phyloP scores from a whole-genome alignment of 257 asterid genomes.

The Plectranthus barbatus region DNA sequence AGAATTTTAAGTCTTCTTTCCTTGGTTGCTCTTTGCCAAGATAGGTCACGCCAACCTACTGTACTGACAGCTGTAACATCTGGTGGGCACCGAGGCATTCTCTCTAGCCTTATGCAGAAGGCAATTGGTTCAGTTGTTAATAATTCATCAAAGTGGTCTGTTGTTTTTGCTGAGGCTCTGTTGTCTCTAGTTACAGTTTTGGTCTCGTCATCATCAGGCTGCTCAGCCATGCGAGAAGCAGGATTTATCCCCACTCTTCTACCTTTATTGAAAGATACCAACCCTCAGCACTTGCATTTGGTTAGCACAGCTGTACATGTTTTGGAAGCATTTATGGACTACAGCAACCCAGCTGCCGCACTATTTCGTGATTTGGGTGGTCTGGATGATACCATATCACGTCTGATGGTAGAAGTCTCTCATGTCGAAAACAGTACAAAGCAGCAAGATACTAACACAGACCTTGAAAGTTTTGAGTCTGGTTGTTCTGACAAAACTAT shows the following conservation, averaged over 20 bases:
- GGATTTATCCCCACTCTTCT: slow-evolving; percentile 97
- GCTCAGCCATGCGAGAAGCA: slow-evolving; percentile 99
- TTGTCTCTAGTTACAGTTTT: slow-evolving; percentile 85
- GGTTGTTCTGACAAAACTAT: slow-evolving; percentile 41
- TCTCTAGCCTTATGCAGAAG: slow-evolving; percentile 97
- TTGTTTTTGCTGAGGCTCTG: slow-evolving; percentile 84
- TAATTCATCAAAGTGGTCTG: slow-evolving; percentile 82
- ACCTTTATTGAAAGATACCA: slow-evolving; percentile 79
- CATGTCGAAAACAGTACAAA: slow-evolving; percentile 64
- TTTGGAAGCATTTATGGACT: slow-evolving; percentile 98
- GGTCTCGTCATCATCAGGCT: slow-evolving; percentile 97
- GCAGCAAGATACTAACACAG: slow-evolving; percentile 40
- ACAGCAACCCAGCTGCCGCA: slow-evolving; percentile 97
- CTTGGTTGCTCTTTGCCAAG: slow-evolving; percentile 93
- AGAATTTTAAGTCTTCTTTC: slow-evolving; percentile 82
- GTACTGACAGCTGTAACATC: slow-evolving; percentile 90
- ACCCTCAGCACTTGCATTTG: slow-evolving; percentile 93
- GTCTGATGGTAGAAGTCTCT: slow-evolving; percentile 83
- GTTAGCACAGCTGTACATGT: slow-evolving; percentile 96
- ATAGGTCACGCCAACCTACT: slow-evolving; percentile 91
- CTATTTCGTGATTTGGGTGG: slow-evolving; percentile 99
- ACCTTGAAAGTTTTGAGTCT: slow-evolving; percentile 47
- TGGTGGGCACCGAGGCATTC: slow-evolving; percentile 97
- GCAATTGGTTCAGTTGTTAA: slow-evolving; percentile 74
- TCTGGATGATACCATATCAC: slow-evolving; percentile 88